Evolutionary conservation across 192 early-diverging fungal species (phyloP).

Genomic region (Thamnidium elegans): DNA sequence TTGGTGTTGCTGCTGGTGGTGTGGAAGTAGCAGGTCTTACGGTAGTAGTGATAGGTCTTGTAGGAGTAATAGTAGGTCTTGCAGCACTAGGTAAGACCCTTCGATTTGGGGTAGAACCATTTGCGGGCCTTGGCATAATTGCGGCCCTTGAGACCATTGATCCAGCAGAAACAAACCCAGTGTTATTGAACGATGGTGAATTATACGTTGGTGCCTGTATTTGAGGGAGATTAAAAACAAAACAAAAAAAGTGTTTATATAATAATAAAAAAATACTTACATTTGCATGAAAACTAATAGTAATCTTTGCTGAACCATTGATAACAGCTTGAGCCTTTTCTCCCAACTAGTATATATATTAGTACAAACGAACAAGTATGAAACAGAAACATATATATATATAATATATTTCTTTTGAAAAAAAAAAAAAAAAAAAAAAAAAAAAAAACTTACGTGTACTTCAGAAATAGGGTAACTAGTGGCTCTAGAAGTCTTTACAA

Average conservation of each 20-base stretch:
- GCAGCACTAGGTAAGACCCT: not conserved
- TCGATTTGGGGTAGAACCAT: not conserved
- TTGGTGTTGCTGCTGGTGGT: no score
- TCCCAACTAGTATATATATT: not conserved
- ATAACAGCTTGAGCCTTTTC: not conserved
- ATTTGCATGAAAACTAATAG: not conserved
- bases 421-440: not conserved
- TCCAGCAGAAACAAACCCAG: not conserved
- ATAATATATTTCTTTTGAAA: not conserved
- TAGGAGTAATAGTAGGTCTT: not conserved
- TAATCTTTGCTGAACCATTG: not conserved
- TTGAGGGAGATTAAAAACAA: not conserved
- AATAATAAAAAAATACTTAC: conserved; percentile 1
- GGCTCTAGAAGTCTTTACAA: not conserved
- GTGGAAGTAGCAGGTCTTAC: not conserved
- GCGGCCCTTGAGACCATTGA: not conserved
- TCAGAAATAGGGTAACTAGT: not conserved
- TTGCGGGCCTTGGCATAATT: not conserved
- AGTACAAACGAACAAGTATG: not conserved
- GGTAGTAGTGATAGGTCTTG: not conserved
- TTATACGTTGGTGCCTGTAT: not conserved
- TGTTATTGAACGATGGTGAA: no score
- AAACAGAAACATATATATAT: no score
- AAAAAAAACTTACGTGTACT: not conserved
- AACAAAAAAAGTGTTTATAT: not conserved